Evolutionary conservation across 1,284 basidiomycete genomes (phyloP).

Genomic region (Microbotryum violaceum): DNA sequence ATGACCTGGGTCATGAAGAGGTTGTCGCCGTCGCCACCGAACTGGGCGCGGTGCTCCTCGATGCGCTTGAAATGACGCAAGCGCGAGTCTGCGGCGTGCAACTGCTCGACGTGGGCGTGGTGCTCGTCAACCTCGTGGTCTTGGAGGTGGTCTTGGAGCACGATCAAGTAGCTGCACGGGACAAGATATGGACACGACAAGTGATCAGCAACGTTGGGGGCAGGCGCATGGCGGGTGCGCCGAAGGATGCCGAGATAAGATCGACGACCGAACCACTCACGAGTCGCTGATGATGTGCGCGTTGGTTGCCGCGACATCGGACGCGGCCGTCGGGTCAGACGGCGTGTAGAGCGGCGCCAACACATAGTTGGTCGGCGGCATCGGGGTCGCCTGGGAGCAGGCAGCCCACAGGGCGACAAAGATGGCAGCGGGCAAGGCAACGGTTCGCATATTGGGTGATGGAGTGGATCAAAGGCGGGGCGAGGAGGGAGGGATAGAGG

Average conservation of each 20-base stretch:
- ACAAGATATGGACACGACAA: too few relatives aligned
- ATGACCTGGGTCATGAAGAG: constrained; percentile 36
- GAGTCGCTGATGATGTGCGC: constrained; percentile 34
- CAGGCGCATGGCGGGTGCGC: too few relatives aligned
- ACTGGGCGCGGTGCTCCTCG: neutral
- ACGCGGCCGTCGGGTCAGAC: constrained; percentile 10
- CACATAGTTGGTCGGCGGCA: constrained; percentile 5
- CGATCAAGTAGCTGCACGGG: constrained; percentile 60
- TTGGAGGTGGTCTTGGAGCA: constrained; percentile 71
- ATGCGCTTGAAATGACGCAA: constrained; percentile 9
- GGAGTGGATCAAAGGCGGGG: neutral
- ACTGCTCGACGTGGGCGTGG: constrained; percentile 16
- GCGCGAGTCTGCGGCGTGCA: constrained; percentile 21
- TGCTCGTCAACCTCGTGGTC: constrained; percentile 50
- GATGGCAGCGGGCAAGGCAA: constrained; percentile 8
- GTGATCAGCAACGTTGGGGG: too few relatives aligned
- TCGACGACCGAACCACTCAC: neutral
- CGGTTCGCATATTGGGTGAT: neutral
- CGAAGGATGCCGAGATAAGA: too few relatives aligned
- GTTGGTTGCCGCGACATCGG: constrained; percentile 6
- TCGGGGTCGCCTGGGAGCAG: constrained; percentile 8
- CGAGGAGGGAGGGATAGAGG: neutral
- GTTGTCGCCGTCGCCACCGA: constrained; percentile 3
- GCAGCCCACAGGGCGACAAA: constrained; percentile 8
- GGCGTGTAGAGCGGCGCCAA: constrained; percentile 26